Percentiles rank a stretch among this genome's conserved stretches.
These are phyloP conservation scores for Pezicula carpinea DNA, from an alignment of 2,329 filamentous ascomycete species.

Conservation along the genomic window DNA sequence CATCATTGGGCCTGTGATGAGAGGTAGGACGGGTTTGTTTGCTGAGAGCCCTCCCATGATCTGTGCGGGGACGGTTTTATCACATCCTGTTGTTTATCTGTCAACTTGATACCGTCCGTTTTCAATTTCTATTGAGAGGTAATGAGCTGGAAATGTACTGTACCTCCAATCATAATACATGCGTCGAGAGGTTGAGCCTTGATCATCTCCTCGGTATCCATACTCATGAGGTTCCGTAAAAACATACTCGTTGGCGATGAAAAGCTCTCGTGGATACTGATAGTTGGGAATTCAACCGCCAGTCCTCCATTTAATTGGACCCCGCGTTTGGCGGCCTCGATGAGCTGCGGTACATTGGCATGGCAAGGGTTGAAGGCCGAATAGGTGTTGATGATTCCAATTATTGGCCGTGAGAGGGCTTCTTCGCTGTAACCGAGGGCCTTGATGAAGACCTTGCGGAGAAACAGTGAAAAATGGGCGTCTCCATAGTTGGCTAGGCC, in stretches of 20 bases:
- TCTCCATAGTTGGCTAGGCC: constrained; percentile 68
- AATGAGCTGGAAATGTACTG: no score
- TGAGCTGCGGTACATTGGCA: constrained; percentile 65
- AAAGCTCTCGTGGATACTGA: constrained; percentile 67
- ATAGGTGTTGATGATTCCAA: constrained; percentile 72
- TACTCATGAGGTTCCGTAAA: constrained; percentile 69
- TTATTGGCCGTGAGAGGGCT: constrained; percentile 63
- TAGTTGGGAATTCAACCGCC: constrained; percentile 69
- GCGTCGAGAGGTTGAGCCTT: constrained; percentile 66
- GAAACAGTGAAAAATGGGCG: constrained; percentile 68
- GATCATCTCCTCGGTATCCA: constrained; percentile 79
- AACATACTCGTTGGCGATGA: constrained; percentile 71
- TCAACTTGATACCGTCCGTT: neutral
- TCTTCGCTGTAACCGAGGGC: constrained; percentile 70
- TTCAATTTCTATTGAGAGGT: no score
- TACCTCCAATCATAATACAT: constrained; percentile 62
- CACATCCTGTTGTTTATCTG: constrained; percentile 49
- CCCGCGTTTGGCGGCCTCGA: constrained; percentile 66
- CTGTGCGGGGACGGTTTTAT: constrained; percentile 71
- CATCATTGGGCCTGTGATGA: constrained; percentile 73
- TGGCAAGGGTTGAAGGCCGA: constrained; percentile 73
- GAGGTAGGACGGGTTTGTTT: constrained; percentile 64
- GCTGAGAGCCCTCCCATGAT: constrained; percentile 73
- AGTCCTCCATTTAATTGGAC: constrained; percentile 63
- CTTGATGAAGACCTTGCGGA: constrained; percentile 75